A percentile compares a stretch with the other conserved stretches of the same genome.
phyloP scores from a whole-genome alignment of 306 rosid species.

The Boehmeria nivea region DNA sequence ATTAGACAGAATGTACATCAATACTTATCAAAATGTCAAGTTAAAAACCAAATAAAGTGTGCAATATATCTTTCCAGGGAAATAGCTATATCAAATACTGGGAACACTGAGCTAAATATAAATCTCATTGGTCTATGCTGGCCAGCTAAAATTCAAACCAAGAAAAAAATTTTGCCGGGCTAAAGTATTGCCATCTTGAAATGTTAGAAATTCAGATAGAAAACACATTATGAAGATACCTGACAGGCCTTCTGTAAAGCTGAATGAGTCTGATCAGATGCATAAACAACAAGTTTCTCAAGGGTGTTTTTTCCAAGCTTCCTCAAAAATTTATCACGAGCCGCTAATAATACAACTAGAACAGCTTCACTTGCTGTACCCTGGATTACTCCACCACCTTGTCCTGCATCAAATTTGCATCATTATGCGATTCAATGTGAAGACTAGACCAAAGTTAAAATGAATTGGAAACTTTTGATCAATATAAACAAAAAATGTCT shows the following conservation, averaged over 20 bases:
- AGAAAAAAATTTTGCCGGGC: not conserved
- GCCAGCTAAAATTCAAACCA: not conserved
- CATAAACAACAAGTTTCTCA: constrained; percentile 73
- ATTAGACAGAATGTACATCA: no score
- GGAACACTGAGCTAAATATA: no score
- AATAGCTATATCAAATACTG: no score
- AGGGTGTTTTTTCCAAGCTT: constrained; percentile 51
- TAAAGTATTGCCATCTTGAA: not conserved
- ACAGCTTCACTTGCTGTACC: constrained; percentile 98
- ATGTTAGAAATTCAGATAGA: not conserved
- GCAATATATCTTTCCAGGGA: not conserved
- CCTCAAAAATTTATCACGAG: constrained; percentile 67
- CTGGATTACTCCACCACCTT: constrained; percentile 95
- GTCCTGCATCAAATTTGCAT: constrained; percentile 42
- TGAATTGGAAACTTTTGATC: not conserved
- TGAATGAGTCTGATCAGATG: constrained; percentile 88
- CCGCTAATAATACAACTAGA: constrained; percentile 84
- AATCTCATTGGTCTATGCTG: not conserved
- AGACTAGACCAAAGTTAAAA: not conserved
- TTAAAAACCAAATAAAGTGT: no score
- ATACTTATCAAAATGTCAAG: no score
- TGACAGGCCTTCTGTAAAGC: constrained; percentile 81
- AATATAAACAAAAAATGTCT: not conserved
- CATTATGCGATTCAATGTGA: not conserved
- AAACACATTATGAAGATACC: constrained; percentile 38